A percentile compares a stretch with the other conserved stretches of the same genome.
Conservation (phyloP, 2,329 filamentous ascomycete species). For the Trichoderma cornu-damae region DNA sequence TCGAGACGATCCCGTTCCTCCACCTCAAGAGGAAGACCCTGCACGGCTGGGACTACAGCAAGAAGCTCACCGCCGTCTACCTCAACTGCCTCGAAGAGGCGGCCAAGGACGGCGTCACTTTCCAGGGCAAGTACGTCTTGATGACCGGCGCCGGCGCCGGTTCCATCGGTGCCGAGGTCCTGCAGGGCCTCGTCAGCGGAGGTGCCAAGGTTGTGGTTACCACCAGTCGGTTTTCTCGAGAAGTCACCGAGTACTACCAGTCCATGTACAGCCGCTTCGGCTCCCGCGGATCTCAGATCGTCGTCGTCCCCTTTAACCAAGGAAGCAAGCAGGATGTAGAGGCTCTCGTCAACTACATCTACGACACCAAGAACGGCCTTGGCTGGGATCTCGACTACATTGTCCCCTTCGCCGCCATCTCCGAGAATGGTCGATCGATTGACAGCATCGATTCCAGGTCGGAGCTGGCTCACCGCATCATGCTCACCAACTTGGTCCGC, state of each 20-base stretch:
- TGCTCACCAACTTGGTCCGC: constrained; percentile 94
- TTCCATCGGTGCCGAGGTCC: constrained; percentile 93
- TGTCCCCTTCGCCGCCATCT: constrained; percentile 93
- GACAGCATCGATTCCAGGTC: constrained; percentile 96
- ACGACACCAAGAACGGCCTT: constrained; percentile 90
- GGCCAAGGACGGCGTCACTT: constrained; percentile 80
- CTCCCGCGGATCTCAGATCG: constrained; percentile 88
- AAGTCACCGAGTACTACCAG: constrained; percentile 99
- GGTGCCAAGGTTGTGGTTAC: constrained; percentile 96
- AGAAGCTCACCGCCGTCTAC: constrained; percentile 91
- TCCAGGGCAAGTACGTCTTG: constrained; percentile 89
- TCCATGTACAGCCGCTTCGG: constrained; percentile 95
- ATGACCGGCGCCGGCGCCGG: constrained; percentile 98
- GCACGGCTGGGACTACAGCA: constrained; percentile 98
- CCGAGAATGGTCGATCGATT: constrained; percentile 95
- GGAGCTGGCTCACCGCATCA: constrained; percentile 95
- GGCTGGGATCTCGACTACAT: constrained; percentile 98
- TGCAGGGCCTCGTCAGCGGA: constrained; percentile 92
- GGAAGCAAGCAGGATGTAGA: constrained; percentile 98
- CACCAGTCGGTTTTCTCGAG: constrained; percentile 90
- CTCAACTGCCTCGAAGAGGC: constrained; percentile 87
- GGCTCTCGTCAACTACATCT: constrained; percentile 91
- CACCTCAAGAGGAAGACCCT: constrained; percentile 92
- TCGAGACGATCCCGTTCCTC: constrained; percentile 95
- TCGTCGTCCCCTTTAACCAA: constrained; percentile 98